Evolutionary conservation across 768 basidiomycete species (phyloP), one percentile per base, ranked within the genome.

Genomic region (Tephrocybe rancida): DNA sequence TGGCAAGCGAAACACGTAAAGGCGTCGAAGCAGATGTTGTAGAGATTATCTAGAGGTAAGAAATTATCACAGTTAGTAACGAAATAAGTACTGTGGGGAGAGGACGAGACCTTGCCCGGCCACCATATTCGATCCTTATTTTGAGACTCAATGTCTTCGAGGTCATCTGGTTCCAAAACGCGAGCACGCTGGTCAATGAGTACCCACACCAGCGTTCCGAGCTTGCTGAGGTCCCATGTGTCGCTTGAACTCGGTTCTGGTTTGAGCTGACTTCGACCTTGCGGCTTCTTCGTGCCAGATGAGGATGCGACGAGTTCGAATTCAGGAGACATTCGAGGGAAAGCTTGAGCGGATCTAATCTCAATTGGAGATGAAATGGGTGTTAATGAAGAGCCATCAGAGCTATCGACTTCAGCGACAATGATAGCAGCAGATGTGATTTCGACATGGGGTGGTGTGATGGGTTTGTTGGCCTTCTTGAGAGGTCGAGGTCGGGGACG

Each of bases 51-150:
- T 68, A 30, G 19, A 35, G 47, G 48, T 42, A 50, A 39, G 26
- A 52, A 39, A 46, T 35, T 22, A n/a, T n/a, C n/a, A n/a, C n/a
- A 27, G 37, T 50, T 27, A 59, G 52, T 35, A 9, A 44, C 26
- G 24, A 11, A 35, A 25, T 41, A 22, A 29, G 45, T 39, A 34
- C n/a, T 32, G 46, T 38, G 55, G 55, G 49, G 51, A 54, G 51
- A 55, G 22, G 44, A 9, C 48, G 22, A 68, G 73, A 88, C 88
- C 73, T 79, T 77, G 25, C 76, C 86, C 19, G 88, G 88, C 88
- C 88, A 90, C 88, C 88, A 90, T 34, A 83, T 67, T 52, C 65
- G 58, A 26, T 69, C 68, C 11, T 55, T 66, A 2, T 62, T 64
- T 26, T 48, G 38, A 42, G 46, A 42, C 19, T 27, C 32, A 19